Evolutionary conservation across 805 yeast species (phyloP).

Genomic region (Myxozyma udenii): DNA sequence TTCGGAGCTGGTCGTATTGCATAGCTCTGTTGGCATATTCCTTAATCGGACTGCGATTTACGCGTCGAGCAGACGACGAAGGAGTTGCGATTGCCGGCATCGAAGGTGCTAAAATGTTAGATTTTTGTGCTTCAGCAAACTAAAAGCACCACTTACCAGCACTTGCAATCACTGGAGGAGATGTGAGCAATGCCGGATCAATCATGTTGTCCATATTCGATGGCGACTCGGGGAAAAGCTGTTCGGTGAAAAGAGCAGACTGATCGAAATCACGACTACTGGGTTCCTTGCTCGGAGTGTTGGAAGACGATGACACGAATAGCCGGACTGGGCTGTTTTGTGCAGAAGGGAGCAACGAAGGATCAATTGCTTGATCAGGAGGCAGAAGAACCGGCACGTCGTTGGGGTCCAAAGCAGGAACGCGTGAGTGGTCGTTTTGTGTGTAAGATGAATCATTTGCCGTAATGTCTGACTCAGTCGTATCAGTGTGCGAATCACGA

Average conservation of each 20-base stretch:
- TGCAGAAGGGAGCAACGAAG: neutral
- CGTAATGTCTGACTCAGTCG: neutral
- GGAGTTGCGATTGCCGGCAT: too few relatives aligned
- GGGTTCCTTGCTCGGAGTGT: neutral
- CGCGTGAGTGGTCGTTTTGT: neutral
- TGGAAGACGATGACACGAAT: neutral
- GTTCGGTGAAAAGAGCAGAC: conserved; percentile 4
- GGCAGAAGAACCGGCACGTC: neutral
- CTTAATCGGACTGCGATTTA: neutral
- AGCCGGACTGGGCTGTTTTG: conserved; percentile 3
- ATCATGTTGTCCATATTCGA: conserved; percentile 1
- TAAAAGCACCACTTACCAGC: neutral
- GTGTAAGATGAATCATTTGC: neutral
- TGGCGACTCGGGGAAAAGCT: conserved; percentile 8
- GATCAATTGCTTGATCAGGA: conserved; percentile 4
- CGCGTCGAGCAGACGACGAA: neutral
- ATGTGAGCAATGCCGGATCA: conserved; percentile 20
- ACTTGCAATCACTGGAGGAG: conserved; percentile 11
- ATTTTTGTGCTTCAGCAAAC: too few relatives aligned
- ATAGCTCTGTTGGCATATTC: conserved; percentile 3
- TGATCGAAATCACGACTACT: neutral
- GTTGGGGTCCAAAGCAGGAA: neutral
- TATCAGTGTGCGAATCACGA: neutral
- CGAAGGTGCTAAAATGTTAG: too few relatives aligned
- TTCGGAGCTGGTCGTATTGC: conserved; percentile 3